Base-by-base conservation (phyloP, 2,329 filamentous ascomycete genomes). In the Neopestalotiopsis clavispora region DNA sequence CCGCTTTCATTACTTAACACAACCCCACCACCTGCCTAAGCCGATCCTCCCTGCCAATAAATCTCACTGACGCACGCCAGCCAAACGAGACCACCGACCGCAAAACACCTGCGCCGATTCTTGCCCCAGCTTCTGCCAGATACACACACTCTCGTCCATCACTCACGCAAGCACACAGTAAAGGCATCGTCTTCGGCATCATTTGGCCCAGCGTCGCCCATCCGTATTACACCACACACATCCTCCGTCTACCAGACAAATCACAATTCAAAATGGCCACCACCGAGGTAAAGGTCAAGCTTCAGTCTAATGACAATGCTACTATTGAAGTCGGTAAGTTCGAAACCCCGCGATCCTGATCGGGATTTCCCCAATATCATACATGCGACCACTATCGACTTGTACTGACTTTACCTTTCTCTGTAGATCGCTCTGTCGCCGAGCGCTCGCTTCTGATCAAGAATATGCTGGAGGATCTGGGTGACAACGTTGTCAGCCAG, bases 391-490 rank as follows among this genome's bases (percentile, higher is more conserved):
- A 49, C 75, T 76, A 42, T 75, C 69, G 66, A 34, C 23, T 20
- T 52, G 56, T 52, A 20, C 45, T 52, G 45, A 52, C 45, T 9
- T 9, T 52, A 20, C n/a, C n/a, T 17, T 52, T 20, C n/a, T 52
- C 45, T 69, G 64, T 71, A 93, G 94, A 97, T 72, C 93, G 94
- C 72, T 86, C 89, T 49, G 93, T 98, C 70, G 94, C 93, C 57
- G 94, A 97, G 85, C 93, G 95, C 73, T 97, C 94, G 3, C 90
- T 98, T 77, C 87, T 99, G 66, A 97, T 99, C 86, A 98, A 97
- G 90, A 97, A 98, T 87, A 92, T 99, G 92, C 89, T 99, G 60
- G 95, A 97, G 79, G 96, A 99, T 84, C 84, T 98, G 62, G 94
- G 94, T 74, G 91, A 92, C 30, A 81, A 87, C 74, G 78, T 79